Conservation (phyloP, 2,329 filamentous ascomycete genomes). For the Geosmithia morbida region DNA sequence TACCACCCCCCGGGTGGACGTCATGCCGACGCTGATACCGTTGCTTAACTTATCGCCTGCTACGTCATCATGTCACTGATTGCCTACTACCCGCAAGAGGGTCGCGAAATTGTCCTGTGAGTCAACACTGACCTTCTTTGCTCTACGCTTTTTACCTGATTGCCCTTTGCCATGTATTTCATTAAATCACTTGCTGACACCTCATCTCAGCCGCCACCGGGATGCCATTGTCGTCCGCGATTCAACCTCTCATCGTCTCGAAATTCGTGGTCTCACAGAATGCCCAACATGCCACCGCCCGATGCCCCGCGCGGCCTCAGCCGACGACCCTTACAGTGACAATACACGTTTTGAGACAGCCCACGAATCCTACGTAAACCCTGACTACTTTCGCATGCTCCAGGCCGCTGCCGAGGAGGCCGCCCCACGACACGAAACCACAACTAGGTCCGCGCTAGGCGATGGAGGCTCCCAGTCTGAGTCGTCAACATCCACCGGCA, state of each 20-base stretch:
- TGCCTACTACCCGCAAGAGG: conserved; percentile 59
- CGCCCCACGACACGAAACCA: conserved; percentile 22
- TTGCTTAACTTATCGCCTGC: background rate
- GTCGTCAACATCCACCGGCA: background rate
- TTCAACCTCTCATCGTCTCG: conserved; percentile 68
- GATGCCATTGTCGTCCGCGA: conserved; percentile 90
- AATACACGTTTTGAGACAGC: conserved; percentile 23
- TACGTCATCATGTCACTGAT: conserved; percentile 47
- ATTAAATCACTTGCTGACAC: background rate
- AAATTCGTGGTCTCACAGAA: conserved; percentile 61
- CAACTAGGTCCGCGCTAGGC: conserved; percentile 27
- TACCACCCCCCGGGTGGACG: conserved; percentile 3
- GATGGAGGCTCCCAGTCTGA: conserved; percentile 1
- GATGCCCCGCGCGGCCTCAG: conserved; percentile 29
- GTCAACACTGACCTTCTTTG: conserved; percentile 12
- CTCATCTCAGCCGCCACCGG: conserved; percentile 58
- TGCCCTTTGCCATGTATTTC: background rate
- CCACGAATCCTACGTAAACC: conserved; percentile 64
- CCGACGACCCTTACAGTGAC: conserved; percentile 27
- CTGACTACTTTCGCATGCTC: conserved; percentile 92
- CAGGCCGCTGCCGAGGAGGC: conserved; percentile 36
- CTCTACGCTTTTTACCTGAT: background rate
- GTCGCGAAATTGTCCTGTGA: conserved; percentile 68
- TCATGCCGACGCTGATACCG: background rate
- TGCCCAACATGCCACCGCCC: conserved; percentile 89